Evolutionary conservation across 345 rosid species (phyloP).

Genomic region (Eucalyptus cloeziana): DNA sequence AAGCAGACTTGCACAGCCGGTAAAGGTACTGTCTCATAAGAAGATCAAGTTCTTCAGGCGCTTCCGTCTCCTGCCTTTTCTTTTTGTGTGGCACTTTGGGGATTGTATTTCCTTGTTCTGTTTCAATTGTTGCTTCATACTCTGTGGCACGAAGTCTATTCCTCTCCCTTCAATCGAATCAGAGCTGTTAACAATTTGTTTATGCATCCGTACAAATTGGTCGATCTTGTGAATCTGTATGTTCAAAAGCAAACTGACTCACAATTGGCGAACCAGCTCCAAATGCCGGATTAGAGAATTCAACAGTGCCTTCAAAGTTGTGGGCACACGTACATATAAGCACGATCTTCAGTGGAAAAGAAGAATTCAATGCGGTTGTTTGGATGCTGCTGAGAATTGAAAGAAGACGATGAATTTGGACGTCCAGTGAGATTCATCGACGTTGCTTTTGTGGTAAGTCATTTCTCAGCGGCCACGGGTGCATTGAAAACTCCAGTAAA

Average conservation of each 20-base stretch:
- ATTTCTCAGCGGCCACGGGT: background rate
- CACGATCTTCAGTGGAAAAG: background rate
- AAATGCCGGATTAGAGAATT: background rate
- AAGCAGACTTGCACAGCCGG: slow-evolving; percentile 17
- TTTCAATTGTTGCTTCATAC: background rate
- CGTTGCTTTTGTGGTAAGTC: rapidly evolving
- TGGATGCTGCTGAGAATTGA: background rate
- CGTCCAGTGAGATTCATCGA: rapidly evolving
- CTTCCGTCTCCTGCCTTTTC: rapidly evolving
- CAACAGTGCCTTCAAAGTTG: background rate
- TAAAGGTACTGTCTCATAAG: slow-evolving; percentile 20
- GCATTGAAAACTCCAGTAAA: background rate
- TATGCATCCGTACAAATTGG: background rate
- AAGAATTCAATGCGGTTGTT: background rate
- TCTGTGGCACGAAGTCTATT: background rate
- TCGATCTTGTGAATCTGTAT: background rate
- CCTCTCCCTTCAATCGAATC: background rate
- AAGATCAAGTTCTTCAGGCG: rapidly evolving
- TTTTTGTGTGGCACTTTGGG: background rate
- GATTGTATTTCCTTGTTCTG: rapidly evolving
- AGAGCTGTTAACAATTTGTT: background rate
- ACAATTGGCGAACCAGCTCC: rapidly evolving
- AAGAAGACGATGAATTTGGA: background rate
- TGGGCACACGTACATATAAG: rapidly evolving
- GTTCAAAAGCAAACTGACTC: background rate